Base-by-base conservation (phyloP, 2,329 filamentous ascomycete genomes). In the Aureobasidium sp. region DNA sequence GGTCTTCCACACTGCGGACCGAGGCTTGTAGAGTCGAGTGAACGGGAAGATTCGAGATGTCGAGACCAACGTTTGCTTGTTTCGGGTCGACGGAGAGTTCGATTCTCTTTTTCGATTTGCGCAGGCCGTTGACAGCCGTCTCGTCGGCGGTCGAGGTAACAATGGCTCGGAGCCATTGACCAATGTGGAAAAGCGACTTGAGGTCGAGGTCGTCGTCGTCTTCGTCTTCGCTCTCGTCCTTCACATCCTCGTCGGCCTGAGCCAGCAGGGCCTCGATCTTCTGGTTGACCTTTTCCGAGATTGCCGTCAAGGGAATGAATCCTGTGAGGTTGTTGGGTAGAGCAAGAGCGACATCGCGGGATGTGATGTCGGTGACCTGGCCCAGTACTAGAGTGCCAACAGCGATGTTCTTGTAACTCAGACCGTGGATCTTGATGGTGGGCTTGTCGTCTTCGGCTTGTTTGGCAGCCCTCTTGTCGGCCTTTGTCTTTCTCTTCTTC, bases 321-420 rank as follows among this genome's bases (percentile, higher is more conserved):
- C 94, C 95, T 52, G 85, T 87, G 35, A 99, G 83, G 72, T 96
- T 97, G 76, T 99, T 99, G 17, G 94, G 92, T 12, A 99, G 80
- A 22, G 91, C 85, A 60, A 99, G 78, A 50, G 87, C 85, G 67
- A 99, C 78, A 70, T 95, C 87, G 69, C 91, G 83, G 61, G 84
- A 78, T 66, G 88, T 92, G 73, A 99, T 91, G 64, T 88, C 85
- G 44, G 85, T 87, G 63, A 99, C 82, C 71, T 95, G 91, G 47
- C 90, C 94, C 48, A 99, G 86, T 0, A 99, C 85, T 62, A 96
- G 80, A 54, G 91, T 93, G 58, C 93, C 95, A 66, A 90, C 87
- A 50, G 88, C 84, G 65, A 99, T 78, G 71, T 89, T 90, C 90
- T 94, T 72, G 64, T 70, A 71, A 73, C 88, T 96, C 62, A 99